A percentile compares a stretch with the other conserved stretches of the same genome.
These are phyloP conservation scores for Canavalia gladiata DNA, from an alignment of 306 rosid species.

Conservation along the genomic window DNA sequence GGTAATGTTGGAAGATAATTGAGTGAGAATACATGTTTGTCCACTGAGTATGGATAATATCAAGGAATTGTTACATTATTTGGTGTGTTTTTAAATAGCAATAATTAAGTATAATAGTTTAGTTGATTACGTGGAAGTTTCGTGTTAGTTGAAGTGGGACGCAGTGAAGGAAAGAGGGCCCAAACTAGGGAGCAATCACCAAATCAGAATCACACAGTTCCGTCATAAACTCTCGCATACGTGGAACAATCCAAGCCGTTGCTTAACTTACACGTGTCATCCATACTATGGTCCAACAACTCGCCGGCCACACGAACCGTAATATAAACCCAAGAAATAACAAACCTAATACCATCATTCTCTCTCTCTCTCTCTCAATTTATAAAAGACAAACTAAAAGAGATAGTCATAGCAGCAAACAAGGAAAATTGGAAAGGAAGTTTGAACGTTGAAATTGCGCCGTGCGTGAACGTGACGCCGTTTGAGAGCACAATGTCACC, in stretches of 20 bases:
- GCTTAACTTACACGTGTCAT: conserved; percentile 29
- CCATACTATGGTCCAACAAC: not conserved
- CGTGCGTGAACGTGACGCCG: not conserved
- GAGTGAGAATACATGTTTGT: not conserved
- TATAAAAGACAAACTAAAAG: not conserved
- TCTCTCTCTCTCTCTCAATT: conserved; percentile 8
- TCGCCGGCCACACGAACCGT: conserved; percentile 39
- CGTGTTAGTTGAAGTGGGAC: not conserved
- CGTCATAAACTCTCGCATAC: conserved; percentile 27
- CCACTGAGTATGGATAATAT: not conserved
- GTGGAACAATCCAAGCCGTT: conserved; percentile 52
- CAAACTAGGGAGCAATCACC: conserved; percentile 30
- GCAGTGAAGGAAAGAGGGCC: not conserved
- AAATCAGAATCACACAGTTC: conserved; percentile 51
- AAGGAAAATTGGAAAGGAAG: not conserved
- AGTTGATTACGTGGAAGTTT: not conserved
- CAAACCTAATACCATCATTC: not conserved
- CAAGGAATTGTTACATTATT: not conserved
- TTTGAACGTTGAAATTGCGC: conserved; percentile 41
- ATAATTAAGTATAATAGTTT: not conserved
- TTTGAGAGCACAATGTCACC: conserved; percentile 49
- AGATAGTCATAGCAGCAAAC: not conserved
- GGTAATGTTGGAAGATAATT: not conserved
- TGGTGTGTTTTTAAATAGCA: not conserved
- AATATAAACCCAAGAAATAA: conserved; percentile 23